These are phyloP conservation scores for Kandelia obovata DNA, from an alignment of 345 rosid genomes.

Conservation along the genomic window DNA sequence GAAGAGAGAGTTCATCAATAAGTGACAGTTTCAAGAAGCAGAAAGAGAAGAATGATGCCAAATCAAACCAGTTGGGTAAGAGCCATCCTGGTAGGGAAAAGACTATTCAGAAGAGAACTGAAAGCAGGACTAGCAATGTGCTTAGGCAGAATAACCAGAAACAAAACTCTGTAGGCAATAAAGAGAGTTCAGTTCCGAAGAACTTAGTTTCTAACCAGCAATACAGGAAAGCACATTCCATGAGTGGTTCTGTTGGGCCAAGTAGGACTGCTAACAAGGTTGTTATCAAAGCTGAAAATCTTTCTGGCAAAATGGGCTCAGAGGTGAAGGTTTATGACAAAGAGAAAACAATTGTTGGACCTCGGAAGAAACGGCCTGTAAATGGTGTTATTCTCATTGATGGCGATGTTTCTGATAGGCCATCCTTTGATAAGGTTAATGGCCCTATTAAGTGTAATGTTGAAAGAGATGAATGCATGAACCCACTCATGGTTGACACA, in stretches of 20 bases:
- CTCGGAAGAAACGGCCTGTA: conserved; percentile 40
- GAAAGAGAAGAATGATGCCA: conserved; percentile 45
- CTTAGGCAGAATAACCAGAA: conserved; percentile 65
- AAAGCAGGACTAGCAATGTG: conserved; percentile 32
- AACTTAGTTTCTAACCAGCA: conserved; percentile 36
- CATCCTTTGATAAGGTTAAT: conserved; percentile 33
- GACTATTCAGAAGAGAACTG: conserved; percentile 37
- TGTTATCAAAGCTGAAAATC: conserved; percentile 29
- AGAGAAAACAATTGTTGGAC: conserved; percentile 39
- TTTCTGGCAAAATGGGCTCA: conserved; percentile 35
- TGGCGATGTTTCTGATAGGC: conserved; percentile 30
- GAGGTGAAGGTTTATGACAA: conserved; percentile 26
- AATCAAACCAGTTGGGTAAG: conserved; percentile 30
- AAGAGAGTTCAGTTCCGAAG: conserved; percentile 36
- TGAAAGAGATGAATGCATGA: conserved; percentile 36
- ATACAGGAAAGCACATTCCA: conserved; percentile 32
- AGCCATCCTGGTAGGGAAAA: conserved; percentile 33
- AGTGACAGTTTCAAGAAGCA: conserved; percentile 35
- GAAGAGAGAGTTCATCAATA: conserved; percentile 38
- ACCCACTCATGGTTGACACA: conserved; percentile 23
- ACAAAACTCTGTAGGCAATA: conserved; percentile 48
- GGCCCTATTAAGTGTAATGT: conserved; percentile 41
- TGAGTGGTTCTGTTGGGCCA: conserved; percentile 28
- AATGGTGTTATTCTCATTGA: conserved; percentile 29
- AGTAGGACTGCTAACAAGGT: conserved; percentile 41